phyloP scores from a whole-genome alignment of 768 basidiomycete species.

The Tylopilus rubrobrunneus region DNA sequence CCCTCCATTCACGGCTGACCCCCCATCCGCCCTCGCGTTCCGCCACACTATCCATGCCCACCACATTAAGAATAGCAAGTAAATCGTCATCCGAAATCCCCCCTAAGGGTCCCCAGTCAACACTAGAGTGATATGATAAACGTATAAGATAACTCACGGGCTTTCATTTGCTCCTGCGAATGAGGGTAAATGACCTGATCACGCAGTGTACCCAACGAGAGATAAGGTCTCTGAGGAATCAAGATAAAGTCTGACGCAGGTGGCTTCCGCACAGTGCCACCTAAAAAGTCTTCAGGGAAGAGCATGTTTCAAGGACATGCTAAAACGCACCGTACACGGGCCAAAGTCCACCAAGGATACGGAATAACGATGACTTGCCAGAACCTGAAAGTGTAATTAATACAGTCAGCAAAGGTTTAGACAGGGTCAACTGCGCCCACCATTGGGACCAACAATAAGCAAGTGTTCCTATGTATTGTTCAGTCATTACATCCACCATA shows the following conservation, averaged over 20 bases:
- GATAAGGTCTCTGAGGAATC: slow-evolving; percentile 94
- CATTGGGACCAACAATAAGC: slow-evolving; percentile 93
- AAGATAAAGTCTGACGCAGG: slow-evolving; percentile 85
- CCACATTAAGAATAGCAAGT: slow-evolving; percentile 62
- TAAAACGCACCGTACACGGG: slow-evolving; percentile 51
- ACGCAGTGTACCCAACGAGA: slow-evolving; percentile 88
- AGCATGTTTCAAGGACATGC: background rate
- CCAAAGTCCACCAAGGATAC: slow-evolving; percentile 97
- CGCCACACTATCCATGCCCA: slow-evolving; percentile 84
- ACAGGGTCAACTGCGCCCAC: slow-evolving; percentile 33
- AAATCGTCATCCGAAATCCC: slow-evolving; percentile 75
- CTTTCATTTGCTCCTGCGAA: slow-evolving; percentile 72
- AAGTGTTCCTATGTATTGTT: slow-evolving; percentile 65
- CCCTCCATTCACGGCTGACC: no score
- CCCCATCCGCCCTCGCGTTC: slow-evolving; percentile 98
- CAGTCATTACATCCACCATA: background rate
- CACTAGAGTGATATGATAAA: background rate
- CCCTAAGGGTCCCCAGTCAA: slow-evolving; percentile 36
- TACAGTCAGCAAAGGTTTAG: background rate
- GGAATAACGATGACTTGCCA: slow-evolving; percentile 88
- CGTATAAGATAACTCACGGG: slow-evolving; percentile 44
- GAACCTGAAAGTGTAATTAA: slow-evolving; percentile 46
- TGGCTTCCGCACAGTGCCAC: slow-evolving; percentile 86
- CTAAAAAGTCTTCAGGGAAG: slow-evolving; percentile 19
- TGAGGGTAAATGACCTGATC: slow-evolving; percentile 98